Base-by-base conservation (phyloP, 306 rosid genomes). In the Fragaria nilgerrensis region DNA sequence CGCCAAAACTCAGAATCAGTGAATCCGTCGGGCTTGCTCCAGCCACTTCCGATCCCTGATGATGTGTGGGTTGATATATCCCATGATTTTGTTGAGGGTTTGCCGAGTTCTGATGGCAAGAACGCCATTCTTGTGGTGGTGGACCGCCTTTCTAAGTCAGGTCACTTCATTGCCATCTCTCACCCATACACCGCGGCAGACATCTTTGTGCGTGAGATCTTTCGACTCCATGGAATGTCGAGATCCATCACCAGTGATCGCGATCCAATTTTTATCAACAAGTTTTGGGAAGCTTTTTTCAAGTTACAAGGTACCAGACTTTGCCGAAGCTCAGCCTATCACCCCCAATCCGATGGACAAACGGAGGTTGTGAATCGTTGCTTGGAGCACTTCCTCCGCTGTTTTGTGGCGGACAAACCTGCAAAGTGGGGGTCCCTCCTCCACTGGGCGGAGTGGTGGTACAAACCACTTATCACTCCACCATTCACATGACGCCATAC, bases 391-490 rank as follows among this genome's bases (percentile, higher is more conserved):
- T 63, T 45, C 13, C 11, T 75, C 3, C 37, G 14, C 0, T 75
- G 62, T 4, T 62, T 25, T 2, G 32, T 36, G 0, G 8, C 2
- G 3, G 23, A 48, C 4, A 63, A 75, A 47, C 52, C 52, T 2
- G 0, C 52, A 0, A 44, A 9, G 2, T 47, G 52, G 52, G 1
- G 0, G 1, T 0, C 3, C 1, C 3, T 47, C 3, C 14, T 47
- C 5, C 52, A 47, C 79, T 34, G 97, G 97, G 17, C 52, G 1
- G 52, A 47, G 12, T 47, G 52, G 17, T 47, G 52, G 52, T 11
- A 10, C 1, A 47, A 47, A 47, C 52, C 5, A 10, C 52, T 13
- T 47, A 12, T 3, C 52, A 47, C 17, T 47, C 52, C 0, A 0
- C 17, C 16, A 47, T 47, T 13, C 14, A 47, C 2, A 47, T 47